These are phyloP conservation scores for Schizopora paradoxa DNA, from an alignment of 1,284 basidiomycete species.

Conservation along the genomic window DNA sequence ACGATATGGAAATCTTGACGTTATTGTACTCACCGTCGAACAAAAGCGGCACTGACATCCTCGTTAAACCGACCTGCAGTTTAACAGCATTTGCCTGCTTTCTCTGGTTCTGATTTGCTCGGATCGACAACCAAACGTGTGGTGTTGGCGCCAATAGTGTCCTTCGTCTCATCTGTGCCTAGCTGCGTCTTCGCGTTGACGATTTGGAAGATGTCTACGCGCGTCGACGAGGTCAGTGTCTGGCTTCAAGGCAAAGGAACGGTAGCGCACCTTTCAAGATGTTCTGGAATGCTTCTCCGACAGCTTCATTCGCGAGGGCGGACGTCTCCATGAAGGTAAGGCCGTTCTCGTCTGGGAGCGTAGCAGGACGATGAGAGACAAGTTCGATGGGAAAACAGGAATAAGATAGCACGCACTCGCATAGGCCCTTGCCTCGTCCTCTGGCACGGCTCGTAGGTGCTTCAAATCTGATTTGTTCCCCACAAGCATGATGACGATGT, in stretches of 20 bases:
- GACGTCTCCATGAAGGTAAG: constrained; percentile 98
- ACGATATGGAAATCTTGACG: too few species aligned
- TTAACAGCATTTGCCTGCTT: too few species aligned
- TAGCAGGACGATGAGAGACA: neutral
- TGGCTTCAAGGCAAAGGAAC: constrained; percentile 13
- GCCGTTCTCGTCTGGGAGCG: constrained; percentile 62
- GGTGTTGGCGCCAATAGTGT: too few species aligned
- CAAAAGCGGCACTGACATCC: too few species aligned
- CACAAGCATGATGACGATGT: constrained; percentile 93
- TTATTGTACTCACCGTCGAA: too few species aligned
- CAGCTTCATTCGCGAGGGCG: constrained; percentile 98
- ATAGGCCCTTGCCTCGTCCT: constrained; percentile 88
- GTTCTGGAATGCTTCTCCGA: constrained; percentile 95
- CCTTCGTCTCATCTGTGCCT: too few species aligned
- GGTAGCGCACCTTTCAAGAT: constrained; percentile 79
- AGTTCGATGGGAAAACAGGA: constrained; percentile 1
- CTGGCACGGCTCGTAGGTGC: constrained; percentile 92
- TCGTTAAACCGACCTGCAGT: too few species aligned
- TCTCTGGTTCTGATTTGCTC: too few species aligned
- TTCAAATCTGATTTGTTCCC: constrained; percentile 98
- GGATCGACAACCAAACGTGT: too few species aligned
- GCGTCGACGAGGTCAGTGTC: neutral
- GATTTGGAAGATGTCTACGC: constrained; percentile 88
- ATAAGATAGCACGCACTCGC: constrained; percentile 48
- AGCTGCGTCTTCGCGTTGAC: constrained; percentile 89